phyloP scores from a whole-genome alignment of 2,329 filamentous ascomycete species.

The Colletotrichum noveboracense region DNA sequence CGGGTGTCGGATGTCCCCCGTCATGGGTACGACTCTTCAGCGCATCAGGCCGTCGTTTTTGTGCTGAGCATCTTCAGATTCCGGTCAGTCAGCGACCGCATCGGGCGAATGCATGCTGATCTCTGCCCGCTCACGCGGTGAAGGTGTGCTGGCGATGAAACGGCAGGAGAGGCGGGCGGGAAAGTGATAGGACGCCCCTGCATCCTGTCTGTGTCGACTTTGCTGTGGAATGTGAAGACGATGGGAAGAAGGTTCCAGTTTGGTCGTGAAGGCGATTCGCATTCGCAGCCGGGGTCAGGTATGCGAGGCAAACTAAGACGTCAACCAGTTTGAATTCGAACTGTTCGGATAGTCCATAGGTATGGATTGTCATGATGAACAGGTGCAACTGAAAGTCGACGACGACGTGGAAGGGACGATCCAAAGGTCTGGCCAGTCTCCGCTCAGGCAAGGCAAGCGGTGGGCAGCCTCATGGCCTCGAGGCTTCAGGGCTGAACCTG shows the following conservation, averaged over 20 bases:
- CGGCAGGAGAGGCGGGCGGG: not conserved
- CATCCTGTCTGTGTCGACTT: not conserved
- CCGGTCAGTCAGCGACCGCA: not conserved
- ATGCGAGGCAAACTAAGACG: not conserved
- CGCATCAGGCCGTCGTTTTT: not conserved
- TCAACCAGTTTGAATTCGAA: not conserved
- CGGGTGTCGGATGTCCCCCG: not conserved
- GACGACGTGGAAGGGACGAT: not conserved
- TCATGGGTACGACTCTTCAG: not conserved
- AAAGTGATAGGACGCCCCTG: conserved; percentile 8
- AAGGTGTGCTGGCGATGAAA: conserved; percentile 8
- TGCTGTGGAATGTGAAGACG: not conserved
- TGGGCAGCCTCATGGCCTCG: not conserved
- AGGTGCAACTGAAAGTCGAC: not conserved
- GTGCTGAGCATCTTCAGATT: not conserved
- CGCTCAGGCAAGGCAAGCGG: conserved; percentile 6
- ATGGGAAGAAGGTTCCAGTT: not conserved
- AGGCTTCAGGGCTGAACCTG: conserved; percentile 4
- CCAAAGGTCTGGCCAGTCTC: not conserved
- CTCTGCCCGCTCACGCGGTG: not conserved
- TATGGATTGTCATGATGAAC: not conserved
- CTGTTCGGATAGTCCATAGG: not conserved
- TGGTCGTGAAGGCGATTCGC: not conserved
- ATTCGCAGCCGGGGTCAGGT: not conserved
- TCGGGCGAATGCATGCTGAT: not conserved